Percentiles rank a stretch among this genome's conserved stretches.
phyloP scores from a whole-genome alignment of 306 rosid genomes.

The Cucurbita moschata region DNA sequence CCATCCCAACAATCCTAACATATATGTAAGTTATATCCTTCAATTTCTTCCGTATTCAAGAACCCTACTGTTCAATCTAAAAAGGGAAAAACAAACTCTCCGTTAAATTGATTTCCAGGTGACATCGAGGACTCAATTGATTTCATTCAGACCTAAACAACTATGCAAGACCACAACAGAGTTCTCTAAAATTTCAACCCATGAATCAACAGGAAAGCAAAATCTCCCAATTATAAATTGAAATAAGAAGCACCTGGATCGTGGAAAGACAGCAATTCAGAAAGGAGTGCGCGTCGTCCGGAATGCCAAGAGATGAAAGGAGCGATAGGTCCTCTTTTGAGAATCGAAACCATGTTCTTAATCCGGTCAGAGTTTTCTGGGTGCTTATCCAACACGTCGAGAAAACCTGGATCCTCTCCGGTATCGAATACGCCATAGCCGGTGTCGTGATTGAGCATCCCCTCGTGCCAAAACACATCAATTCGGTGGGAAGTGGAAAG shows the following conservation, averaged over 20 bases:
- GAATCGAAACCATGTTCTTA: conserved; percentile 69
- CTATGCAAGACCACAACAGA: too few relatives aligned
- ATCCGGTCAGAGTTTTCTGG: conserved; percentile 82
- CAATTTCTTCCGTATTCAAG: not conserved
- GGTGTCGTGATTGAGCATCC: conserved; percentile 57
- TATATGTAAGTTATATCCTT: too few relatives aligned
- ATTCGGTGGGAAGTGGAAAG: conserved; percentile 2
- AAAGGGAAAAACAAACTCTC: not conserved
- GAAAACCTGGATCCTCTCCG: conserved; percentile 56
- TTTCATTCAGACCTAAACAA: not conserved
- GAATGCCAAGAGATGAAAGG: conserved; percentile 48
- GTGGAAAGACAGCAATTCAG: conserved; percentile 56
- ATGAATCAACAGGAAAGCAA: not conserved
- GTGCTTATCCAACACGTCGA: conserved; percentile 75
- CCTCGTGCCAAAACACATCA: conserved; percentile 60
- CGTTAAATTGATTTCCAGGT: not conserved
- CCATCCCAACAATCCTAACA: too few relatives aligned
- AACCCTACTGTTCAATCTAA: not conserved
- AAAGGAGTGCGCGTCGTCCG: conserved; percentile 35
- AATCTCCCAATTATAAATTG: not conserved
- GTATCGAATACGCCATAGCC: conserved; percentile 64
- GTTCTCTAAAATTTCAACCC: too few relatives aligned
- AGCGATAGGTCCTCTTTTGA: conserved; percentile 61
- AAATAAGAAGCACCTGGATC: conserved; percentile 31
- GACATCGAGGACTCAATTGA: not conserved